These are phyloP conservation scores for Candida silvicultrix DNA, from an alignment of 805 yeast genomes.

Conservation along the genomic window DNA sequence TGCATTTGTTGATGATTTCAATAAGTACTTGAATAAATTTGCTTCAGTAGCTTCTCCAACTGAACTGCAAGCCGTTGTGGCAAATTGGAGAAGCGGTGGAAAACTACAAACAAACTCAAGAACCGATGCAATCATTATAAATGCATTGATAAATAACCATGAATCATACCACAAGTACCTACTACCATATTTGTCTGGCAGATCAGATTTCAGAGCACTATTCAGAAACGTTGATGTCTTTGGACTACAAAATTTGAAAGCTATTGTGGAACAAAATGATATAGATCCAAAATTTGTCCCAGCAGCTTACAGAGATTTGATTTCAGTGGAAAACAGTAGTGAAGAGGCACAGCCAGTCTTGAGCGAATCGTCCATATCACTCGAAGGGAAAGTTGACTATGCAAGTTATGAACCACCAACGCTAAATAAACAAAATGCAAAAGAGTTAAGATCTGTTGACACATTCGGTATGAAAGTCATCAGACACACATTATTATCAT, in stretches of 20 bases:
- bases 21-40: conserved; percentile 47
- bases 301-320: conserved; percentile 27
- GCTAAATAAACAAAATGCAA: conserved; percentile 44
- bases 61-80: conserved; percentile 39
- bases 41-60: conserved; percentile 32
- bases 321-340: conserved; percentile 7
- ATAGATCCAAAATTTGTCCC: conserved; percentile 22
- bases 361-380: neutral
- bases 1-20: conserved; percentile 59
- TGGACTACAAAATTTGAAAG: conserved; percentile 39
- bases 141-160: conserved; percentile 30
- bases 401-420: conserved; percentile 26
- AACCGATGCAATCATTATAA: conserved; percentile 54
- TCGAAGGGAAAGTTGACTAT: neutral
- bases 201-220: conserved; percentile 9
- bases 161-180: conserved; percentile 14
- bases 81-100: conserved; percentile 25
- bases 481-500: conserved; percentile 62
- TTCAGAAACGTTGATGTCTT: conserved; percentile 38
- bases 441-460: conserved; percentile 56
- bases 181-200: neutral
- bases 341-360: conserved; percentile 1
- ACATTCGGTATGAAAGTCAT: conserved; percentile 75
- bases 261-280: conserved; percentile 13
- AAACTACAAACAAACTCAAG: conserved; percentile 41